Base-by-base conservation (phyloP, 129 eudicot species). In the Escallonia herrerae region DNA sequence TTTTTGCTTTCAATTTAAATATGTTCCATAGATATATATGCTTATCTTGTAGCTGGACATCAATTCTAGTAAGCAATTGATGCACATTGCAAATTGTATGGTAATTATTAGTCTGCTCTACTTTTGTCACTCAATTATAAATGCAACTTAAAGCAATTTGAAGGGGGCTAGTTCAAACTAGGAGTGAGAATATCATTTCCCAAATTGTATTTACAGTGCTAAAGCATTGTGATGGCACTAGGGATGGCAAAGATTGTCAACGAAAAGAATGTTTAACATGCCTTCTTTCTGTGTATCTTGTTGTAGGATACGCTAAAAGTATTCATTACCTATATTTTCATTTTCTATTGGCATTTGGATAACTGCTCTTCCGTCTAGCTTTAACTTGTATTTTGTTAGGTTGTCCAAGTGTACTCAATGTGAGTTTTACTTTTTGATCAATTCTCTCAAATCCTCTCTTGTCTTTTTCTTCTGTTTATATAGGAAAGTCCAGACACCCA, bases 401-500 rank as follows among this genome's bases (percentile, higher is more conserved):
- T 49, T 8, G 12, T 55, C 14, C 11, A 15, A 1, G 33, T 22
- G 33, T 22, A 22, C 33, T 22, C 33, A 22, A 22, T 22, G 33
- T 22, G 15, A 15, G 15, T 65, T 52, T 56, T 40, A 43, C 12
- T 56, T 67, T 67, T 11, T 79, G 15, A 45, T 76, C 41, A 15
- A 51, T 14, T 49, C 43, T 53, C 56, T 45, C 66, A 11, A 46
- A 22, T 41, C 33, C 63, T 52, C n/a, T 9, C 13, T 5, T 43
- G 38, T 69, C 44, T 63, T 59, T 51, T 43, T 60, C 56, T 41
- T 13, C 3, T 48, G 44, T 14, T 75, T 50, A 48, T 67, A 9
- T 73, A 79, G 87, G 91, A 41, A 73, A 77, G 56, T 66, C 77
- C 66, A 1, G 15, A 48, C 8, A 67, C 52, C 51, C 84, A 50